Evolutionary conservation across 805 yeast species (phyloP).

Genomic region (Ogataea wickerhamii): DNA sequence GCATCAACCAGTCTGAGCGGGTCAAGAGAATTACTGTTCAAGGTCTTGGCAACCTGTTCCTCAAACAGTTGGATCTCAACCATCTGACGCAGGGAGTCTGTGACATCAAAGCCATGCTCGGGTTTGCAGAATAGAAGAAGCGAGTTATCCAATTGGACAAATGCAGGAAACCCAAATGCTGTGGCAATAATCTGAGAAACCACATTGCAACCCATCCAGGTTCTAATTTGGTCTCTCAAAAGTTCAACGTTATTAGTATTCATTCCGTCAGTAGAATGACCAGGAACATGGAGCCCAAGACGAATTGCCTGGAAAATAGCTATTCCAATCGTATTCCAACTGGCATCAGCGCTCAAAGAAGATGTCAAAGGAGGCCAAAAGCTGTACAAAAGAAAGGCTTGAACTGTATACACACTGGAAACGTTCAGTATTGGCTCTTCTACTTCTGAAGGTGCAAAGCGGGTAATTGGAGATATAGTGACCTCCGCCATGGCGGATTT

Average conservation of each 20-base stretch:
- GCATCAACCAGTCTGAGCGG: slow-evolving; percentile 62
- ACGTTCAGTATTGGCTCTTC: slow-evolving; percentile 84
- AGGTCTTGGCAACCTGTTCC: slow-evolving; percentile 74
- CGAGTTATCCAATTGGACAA: slow-evolving; percentile 77
- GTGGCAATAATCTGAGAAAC: slow-evolving; percentile 89
- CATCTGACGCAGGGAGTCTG: slow-evolving; percentile 66
- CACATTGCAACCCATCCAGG: slow-evolving; percentile 93
- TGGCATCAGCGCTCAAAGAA: slow-evolving; percentile 89
- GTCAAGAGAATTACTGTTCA: slow-evolving; percentile 68
- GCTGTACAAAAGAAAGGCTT: slow-evolving; percentile 83
- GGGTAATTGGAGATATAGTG: slow-evolving; percentile 83
- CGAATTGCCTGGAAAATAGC: slow-evolving; percentile 92
- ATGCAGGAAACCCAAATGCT: slow-evolving; percentile 92
- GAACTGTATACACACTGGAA: slow-evolving; percentile 90
- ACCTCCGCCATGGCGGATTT: slow-evolving; percentile 81
- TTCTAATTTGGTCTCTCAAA: slow-evolving; percentile 73
- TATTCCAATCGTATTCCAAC: slow-evolving; percentile 92
- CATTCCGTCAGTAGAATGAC: slow-evolving; percentile 48
- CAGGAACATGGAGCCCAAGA: slow-evolving; percentile 86
- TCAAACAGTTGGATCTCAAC: slow-evolving; percentile 82
- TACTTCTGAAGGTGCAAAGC: slow-evolving; percentile 73
- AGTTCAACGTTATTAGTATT: slow-evolving; percentile 42
- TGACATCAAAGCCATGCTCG: slow-evolving; percentile 43
- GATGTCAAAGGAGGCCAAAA: slow-evolving; percentile 97
- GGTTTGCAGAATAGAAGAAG: slow-evolving; percentile 52